phyloP scores from a whole-genome alignment of 192 early-diverging fungal species.

The Coemansia sp. region DNA sequence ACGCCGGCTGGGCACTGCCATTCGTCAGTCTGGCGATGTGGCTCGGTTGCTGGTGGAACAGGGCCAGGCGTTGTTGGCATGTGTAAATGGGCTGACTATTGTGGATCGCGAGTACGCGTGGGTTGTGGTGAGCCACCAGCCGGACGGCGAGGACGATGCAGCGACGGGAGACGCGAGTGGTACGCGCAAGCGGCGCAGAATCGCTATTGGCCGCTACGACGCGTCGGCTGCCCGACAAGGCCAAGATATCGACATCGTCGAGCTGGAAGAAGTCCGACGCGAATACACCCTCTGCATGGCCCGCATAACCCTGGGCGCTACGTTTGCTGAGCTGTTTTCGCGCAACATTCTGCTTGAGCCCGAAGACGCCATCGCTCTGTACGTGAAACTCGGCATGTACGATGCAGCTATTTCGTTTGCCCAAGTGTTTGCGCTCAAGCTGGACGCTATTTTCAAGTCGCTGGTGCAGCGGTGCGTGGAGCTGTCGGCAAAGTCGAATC shows the following conservation, averaged over 20 bases:
- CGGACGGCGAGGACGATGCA: neutral
- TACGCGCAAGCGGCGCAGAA: conserved; percentile 33
- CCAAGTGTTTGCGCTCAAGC: conserved; percentile 23
- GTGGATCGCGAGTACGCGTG: conserved; percentile 51
- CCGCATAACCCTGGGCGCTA: conserved; percentile 29
- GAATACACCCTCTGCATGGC: conserved; percentile 51
- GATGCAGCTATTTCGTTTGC: conserved; percentile 48
- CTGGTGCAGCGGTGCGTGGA: conserved; percentile 40
- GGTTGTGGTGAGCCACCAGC: conserved; percentile 38
- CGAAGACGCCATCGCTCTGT: conserved; percentile 41
- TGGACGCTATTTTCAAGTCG: conserved; percentile 28
- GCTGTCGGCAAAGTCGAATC: conserved; percentile 9
- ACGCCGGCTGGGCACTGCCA: conserved; percentile 24
- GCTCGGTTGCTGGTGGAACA: conserved; percentile 28
- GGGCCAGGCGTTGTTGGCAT: conserved; percentile 44
- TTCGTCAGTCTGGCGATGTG: conserved; percentile 24
- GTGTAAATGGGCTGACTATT: conserved; percentile 40
- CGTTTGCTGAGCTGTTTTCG: conserved; percentile 40
- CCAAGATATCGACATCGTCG: conserved; percentile 45
- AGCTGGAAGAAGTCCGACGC: conserved; percentile 44
- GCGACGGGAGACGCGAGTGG: neutral
- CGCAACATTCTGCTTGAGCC: conserved; percentile 45
- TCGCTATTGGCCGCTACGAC: conserved; percentile 36
- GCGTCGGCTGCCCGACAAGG: conserved; percentile 14
- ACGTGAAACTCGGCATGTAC: conserved; percentile 45